Evolutionary conservation across 2,329 filamentous ascomycete genomes (phyloP).

Genomic region (Ophiosphaerella herpotricha): DNA sequence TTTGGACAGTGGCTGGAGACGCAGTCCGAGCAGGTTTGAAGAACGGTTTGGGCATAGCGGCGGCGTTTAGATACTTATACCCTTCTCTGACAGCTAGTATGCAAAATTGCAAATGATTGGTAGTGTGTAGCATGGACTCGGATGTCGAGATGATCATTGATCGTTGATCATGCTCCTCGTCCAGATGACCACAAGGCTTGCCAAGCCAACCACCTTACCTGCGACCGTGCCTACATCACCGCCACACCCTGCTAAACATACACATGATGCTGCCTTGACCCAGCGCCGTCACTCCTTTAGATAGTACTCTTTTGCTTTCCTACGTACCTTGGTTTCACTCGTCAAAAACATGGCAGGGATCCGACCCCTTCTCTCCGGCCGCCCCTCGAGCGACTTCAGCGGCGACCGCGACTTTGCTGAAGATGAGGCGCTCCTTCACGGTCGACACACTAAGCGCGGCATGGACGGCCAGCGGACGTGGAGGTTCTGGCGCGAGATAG

Average conservation of each 20-base stretch:
- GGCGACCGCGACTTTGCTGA: constrained; percentile 62
- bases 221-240: constrained; percentile 2
- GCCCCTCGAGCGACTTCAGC: constrained; percentile 61
- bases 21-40: constrained; percentile 31
- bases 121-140: too few species aligned
- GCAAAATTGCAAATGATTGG: too few species aligned
- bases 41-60: constrained; percentile 25
- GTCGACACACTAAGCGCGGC: constrained; percentile 49
- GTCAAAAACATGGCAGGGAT: constrained; percentile 47
- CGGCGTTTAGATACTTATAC: constrained; percentile 19
- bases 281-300: constrained; percentile 16
- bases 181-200: constrained; percentile 16
- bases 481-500: constrained; percentile 71
- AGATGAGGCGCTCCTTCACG: constrained; percentile 66
- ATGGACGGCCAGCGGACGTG: constrained; percentile 48
- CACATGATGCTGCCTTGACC: constrained; percentile 10
- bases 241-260: constrained; percentile 17
- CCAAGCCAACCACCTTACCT: constrained; percentile 14
- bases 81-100: too few species aligned
- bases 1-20: constrained; percentile 78
- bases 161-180: constrained; percentile 14
- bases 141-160: constrained; percentile 8
- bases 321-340: background rate
- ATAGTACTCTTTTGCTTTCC: background rate
- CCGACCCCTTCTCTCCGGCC: constrained; percentile 59